Evolutionary conservation across 2,329 filamentous ascomycete genomes (phyloP).

Genomic region (Paraphaeosphaeria sporulosa): DNA sequence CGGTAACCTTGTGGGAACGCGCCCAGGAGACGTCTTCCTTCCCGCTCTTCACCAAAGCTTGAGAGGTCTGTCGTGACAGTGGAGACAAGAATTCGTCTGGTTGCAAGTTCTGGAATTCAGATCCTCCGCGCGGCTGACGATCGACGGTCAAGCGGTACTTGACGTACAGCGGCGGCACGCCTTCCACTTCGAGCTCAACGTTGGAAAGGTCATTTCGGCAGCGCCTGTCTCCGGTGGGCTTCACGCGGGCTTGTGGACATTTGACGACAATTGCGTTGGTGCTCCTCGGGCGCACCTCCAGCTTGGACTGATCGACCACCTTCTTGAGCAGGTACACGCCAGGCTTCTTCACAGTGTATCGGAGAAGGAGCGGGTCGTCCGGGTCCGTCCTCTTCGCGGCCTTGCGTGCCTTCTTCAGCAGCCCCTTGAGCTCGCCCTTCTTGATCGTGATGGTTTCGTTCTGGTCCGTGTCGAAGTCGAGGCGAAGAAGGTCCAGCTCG

Average conservation of each 20-base stretch:
- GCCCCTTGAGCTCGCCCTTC: conserved; percentile 74
- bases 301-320: conserved; percentile 90
- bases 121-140: conserved; percentile 80
- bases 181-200: conserved; percentile 80
- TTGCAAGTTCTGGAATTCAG: conserved; percentile 86
- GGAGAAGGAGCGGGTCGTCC: conserved; percentile 70
- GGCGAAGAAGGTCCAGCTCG: conserved; percentile 85
- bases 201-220: conserved; percentile 91
- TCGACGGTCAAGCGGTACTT: conserved; percentile 92
- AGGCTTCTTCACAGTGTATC: conserved; percentile 80
- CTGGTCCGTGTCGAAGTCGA: conserved; percentile 80
- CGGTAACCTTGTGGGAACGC: conserved; percentile 73
- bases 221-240: conserved; percentile 69
- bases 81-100: conserved; percentile 86
- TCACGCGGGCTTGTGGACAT: conserved; percentile 82
- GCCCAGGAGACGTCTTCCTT: conserved; percentile 83
- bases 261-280: conserved; percentile 84
- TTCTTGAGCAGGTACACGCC: conserved; percentile 86
- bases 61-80: conserved; percentile 67
- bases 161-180: conserved; percentile 89
- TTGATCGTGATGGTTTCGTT: conserved; percentile 83
- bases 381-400: conserved; percentile 57
- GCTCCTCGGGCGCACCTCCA: conserved; percentile 81
- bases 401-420: conserved; percentile 75
- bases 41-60: conserved; percentile 63